Base-by-base conservation (phyloP, 2,329 filamentous ascomycete species). In the Ophiostoma fasciatum region DNA sequence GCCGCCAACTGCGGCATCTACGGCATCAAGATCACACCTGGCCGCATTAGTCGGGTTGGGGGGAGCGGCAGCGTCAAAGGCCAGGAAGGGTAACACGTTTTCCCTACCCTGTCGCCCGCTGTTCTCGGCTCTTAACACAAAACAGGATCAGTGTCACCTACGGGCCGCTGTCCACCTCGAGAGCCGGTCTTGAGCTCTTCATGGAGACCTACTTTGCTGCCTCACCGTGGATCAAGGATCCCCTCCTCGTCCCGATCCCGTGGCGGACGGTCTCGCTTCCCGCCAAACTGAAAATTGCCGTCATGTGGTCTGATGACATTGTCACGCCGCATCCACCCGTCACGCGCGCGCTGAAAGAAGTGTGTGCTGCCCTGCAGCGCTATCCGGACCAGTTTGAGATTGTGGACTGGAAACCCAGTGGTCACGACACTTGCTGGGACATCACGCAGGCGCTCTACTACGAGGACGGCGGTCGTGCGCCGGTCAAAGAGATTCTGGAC, bases 151-250 rank as follows among this genome's bases (percentile, higher is more conserved):
- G 23, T 13, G 23, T 25, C 7, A 25, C 23, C 6, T 25, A 25
- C 23, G 23, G 23, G 6, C 23, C 23, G 10, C 23, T 25, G 23
- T 25, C 23, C 2, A 25, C 23, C 23, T 25, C 23, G 23, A 6
- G 23, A 4, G 3, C 23, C 10, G 23, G 23, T 13, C 7, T 25
- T 13, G 23, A 25, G 23, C 23, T 25, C 4, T 25, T 25, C 9
- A 25, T 25, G 23, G 23, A 25, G 7, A 25, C 23, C 8, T 25
- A 25, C 14, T 28, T 28, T 17, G 60, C 57, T 10, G 63, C 64
- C 18, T 47, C 71, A 33, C 78, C 78, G 0, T 83, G 78, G 78
- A 1, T 55, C 68, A 42, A 62, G 62, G 78, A 83, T 49, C 77
- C 78, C 0, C 55, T 74, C 1, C 72, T 77, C 0, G 55, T 72